Evolutionary conservation across 1,139 yeast genomes (phyloP).

Genomic region (Yamadazyma dushanensis): DNA sequence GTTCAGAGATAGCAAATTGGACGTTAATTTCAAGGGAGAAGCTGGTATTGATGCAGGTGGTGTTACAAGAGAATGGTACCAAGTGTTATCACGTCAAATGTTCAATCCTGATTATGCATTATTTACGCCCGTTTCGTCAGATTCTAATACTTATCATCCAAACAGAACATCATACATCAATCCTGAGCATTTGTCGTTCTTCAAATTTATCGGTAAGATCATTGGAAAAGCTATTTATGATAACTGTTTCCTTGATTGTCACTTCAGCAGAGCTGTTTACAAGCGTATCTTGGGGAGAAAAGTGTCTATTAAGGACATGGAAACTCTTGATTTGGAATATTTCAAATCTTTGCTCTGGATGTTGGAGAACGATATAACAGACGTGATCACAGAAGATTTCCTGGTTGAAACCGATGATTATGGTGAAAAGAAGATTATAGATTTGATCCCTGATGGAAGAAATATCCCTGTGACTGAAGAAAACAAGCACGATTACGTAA

Average conservation of each 20-base stretch:
- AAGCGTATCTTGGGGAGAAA: slow-evolving; percentile 79
- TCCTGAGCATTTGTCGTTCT: slow-evolving; percentile 89
- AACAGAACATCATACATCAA: slow-evolving; percentile 90
- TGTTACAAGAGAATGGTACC: slow-evolving; percentile 96
- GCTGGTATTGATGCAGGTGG: slow-evolving; percentile 99
- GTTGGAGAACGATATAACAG: slow-evolving; percentile 94
- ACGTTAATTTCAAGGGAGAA: slow-evolving; percentile 85
- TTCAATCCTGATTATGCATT: slow-evolving; percentile 95
- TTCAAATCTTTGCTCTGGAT: slow-evolving; percentile 94
- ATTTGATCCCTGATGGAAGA: slow-evolving; percentile 79
- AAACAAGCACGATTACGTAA: slow-evolving; percentile 89
- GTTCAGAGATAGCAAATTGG: slow-evolving; percentile 71
- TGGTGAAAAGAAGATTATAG: slow-evolving; percentile 82
- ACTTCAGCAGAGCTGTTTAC: slow-evolving; percentile 93
- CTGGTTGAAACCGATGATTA: slow-evolving; percentile 93
- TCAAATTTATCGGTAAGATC: slow-evolving; percentile 90
- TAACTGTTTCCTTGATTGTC: slow-evolving; percentile 86
- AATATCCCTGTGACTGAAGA: slow-evolving; percentile 86
- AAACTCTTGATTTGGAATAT: slow-evolving; percentile 87
- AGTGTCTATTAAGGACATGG: slow-evolving; percentile 91
- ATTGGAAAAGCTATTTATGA: slow-evolving; percentile 95
- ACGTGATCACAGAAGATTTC: slow-evolving; percentile 93
- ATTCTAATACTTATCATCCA: slow-evolving; percentile 93
- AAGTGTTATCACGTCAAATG: slow-evolving; percentile 90
- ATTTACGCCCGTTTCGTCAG: slow-evolving; percentile 89